These are phyloP conservation scores for Venustampulla echinocandica DNA, from an alignment of 495 filamentous ascomycete genomes.

Conservation along the genomic window DNA sequence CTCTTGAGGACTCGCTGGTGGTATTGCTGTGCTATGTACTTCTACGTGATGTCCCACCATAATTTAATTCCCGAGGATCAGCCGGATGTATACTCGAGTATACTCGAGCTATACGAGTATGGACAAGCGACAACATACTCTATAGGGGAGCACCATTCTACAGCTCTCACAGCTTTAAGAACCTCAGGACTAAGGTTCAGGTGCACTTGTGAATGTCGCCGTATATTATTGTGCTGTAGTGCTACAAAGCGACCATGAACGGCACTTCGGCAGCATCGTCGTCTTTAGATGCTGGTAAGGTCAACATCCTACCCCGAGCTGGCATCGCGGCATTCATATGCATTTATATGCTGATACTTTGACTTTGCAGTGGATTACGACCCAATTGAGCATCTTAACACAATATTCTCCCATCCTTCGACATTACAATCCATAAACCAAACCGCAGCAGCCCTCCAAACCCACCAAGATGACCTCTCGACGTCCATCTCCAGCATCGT, in stretches of 20 bases:
- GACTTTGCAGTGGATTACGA: constrained; percentile 74
- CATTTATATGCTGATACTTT: constrained; percentile 24
- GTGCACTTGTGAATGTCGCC: too few relatives aligned
- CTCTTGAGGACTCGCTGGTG: too few relatives aligned
- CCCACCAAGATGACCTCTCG: constrained; percentile 78
- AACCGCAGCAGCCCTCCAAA: constrained; percentile 61
- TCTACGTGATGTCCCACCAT: too few relatives aligned
- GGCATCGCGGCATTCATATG: constrained; percentile 8
- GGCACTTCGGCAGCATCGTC: constrained; percentile 29
- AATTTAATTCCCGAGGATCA: too few relatives aligned
- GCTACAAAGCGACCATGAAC: constrained; percentile 39
- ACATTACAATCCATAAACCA: constrained; percentile 69
- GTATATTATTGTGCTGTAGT: too few relatives aligned
- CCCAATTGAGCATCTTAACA: constrained; percentile 86
- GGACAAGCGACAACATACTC: too few relatives aligned
- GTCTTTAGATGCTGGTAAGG: constrained; percentile 44
- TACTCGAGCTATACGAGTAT: too few relatives aligned
- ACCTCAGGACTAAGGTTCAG: too few relatives aligned
- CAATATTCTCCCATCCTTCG: constrained; percentile 85
- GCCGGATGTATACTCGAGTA: too few relatives aligned
- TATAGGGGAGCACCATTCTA: too few relatives aligned
- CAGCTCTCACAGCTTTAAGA: too few relatives aligned
- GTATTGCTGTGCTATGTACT: too few relatives aligned
- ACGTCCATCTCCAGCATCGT: constrained; percentile 69
- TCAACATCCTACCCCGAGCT: constrained; percentile 4